phyloP scores from a whole-genome alignment of 768 basidiomycete genomes.

The Mycena polygramma region DNA sequence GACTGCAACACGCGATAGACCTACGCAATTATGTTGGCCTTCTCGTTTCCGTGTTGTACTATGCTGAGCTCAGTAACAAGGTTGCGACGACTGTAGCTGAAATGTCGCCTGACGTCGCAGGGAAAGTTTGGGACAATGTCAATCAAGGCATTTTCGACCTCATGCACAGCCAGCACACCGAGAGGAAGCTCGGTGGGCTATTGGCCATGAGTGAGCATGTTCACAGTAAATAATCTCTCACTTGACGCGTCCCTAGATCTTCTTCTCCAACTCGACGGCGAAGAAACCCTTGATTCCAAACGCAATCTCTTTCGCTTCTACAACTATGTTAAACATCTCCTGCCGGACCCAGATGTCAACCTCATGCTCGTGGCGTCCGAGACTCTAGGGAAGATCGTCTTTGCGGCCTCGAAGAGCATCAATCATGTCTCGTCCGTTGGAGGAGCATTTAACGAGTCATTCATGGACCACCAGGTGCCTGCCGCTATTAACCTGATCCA shows the following conservation, averaged over 20 bases:
- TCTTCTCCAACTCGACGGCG: constrained; percentile 80
- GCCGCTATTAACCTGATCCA: constrained; percentile 86
- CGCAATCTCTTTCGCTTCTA: constrained; percentile 88
- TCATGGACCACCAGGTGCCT: constrained; percentile 92
- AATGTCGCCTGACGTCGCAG: constrained; percentile 84
- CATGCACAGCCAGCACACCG: constrained; percentile 82
- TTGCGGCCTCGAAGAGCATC: constrained; percentile 36
- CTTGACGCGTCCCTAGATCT: constrained; percentile 61
- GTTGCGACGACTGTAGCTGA: constrained; percentile 81
- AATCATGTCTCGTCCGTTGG: constrained; percentile 79
- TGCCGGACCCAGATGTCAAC: constrained; percentile 91
- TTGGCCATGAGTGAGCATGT: constrained; percentile 81
- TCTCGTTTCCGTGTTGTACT: constrained; percentile 15
- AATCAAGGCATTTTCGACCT: constrained; percentile 85
- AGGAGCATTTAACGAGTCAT: constrained; percentile 85
- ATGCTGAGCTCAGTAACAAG: constrained; percentile 53
- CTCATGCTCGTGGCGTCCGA: constrained; percentile 97
- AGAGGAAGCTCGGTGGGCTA: constrained; percentile 89
- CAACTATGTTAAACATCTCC: constrained; percentile 93
- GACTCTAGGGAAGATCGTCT: constrained; percentile 82
- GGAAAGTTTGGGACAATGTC: constrained; percentile 89
- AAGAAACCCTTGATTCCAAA: constrained; percentile 86
- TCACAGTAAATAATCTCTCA: background rate
- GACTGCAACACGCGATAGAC: constrained; percentile 77
- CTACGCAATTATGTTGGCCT: constrained; percentile 79